Evolutionary conservation across 305 asterid species (phyloP), one percentile per base, ranked within the genome.

Genomic region (Caryopteris hybrid): DNA sequence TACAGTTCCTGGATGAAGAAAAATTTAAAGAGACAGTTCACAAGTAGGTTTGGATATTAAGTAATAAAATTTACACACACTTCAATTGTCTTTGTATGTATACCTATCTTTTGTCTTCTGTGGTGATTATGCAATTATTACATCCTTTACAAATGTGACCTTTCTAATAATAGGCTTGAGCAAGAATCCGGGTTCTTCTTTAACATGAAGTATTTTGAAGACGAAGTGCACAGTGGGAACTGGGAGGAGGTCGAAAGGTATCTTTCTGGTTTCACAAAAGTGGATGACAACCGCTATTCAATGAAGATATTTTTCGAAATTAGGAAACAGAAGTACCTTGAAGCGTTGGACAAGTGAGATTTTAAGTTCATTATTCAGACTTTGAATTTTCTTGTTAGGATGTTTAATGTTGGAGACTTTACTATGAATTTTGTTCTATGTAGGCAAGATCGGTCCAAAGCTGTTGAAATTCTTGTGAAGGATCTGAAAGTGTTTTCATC

Each of bases 111-210:
- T 78, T 74, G 64, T 68, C 52, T 51, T 69, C 70, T 43, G 20
- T 71, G 65, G 53, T 62, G 62, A 52, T 67, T 14, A 74, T 33
- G n/a, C 66, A 6, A 36, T 53, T 7, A 27, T 23, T 45, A 60
- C 62, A 18, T 56, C 62, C 23, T 58, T 46, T 61, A 65, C 60
- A 62, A 46, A 68, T 66, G 65, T 53, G 60, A 22, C 41, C 20
- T 74, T 71, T 74, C 50, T 67, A 57, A 59, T 74, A 12, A 74
- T 78, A 92, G 98, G 92, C 94, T 92, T 71, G 98, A 92, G 77
- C 96, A 92, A 82, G 98, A 92, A 73, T 92, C 98, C 34, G 98
- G 96, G 3, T 92, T 87, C 80, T 92, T 83, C 92, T 92, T 92
- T 67, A 89, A 92, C 81, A 84, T 92, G 98, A 92, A 87, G 82